Base-by-base conservation (phyloP, 2,329 filamentous ascomycete genomes). In the Ceratocystis albifundus region DNA sequence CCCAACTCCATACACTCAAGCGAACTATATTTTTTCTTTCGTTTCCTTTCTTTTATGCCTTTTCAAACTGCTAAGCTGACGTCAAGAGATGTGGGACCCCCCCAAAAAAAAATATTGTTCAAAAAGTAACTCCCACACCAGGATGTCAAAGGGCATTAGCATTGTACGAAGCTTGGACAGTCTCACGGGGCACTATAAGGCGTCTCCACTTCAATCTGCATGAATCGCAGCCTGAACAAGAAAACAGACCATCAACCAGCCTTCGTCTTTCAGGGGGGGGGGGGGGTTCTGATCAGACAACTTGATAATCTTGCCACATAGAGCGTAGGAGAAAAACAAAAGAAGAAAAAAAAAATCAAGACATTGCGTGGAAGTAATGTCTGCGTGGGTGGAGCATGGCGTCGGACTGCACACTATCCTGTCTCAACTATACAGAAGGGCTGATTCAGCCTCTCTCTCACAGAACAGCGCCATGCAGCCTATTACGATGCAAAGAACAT, bases 121-220 rank as follows among this genome's bases (percentile, higher is more conserved):
- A 36, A 59, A 59, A 59, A n/a, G 32, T 12, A 17, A n/a, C 55
- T 4, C 5, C 53, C 22, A 59, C 28, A 32, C 17, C 8, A 25
- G 30, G 12, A 57, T 28, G 53, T 57, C 53, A 57, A 22, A 30
- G 15, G 28, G 12, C 28, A 15, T 53, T 12, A 10, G 22, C 48
- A 22, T 59, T 59, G 55, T 20, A 59, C n/a, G n/a, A 59, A 59
- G 55, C 55, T 59, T 59, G 28, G 55, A 59, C 55, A n/a, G 15
- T 17, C 25, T 59, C 55, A 36, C 55, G n/a, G 55, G 32, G 55
- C 55, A 59, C 55, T 59, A 5, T 36, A n/a, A 8, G 55, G 55
- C 55, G 17, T 25, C 28, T 32, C 32, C 30, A 28, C 30, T 15
- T 17, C 3, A 30, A 32, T 59, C 28, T 25, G 55, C 55, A 59